Conservation (phyloP, 2,329 filamentous ascomycete species). For the Teratosphaeria zuluensis region DNA sequence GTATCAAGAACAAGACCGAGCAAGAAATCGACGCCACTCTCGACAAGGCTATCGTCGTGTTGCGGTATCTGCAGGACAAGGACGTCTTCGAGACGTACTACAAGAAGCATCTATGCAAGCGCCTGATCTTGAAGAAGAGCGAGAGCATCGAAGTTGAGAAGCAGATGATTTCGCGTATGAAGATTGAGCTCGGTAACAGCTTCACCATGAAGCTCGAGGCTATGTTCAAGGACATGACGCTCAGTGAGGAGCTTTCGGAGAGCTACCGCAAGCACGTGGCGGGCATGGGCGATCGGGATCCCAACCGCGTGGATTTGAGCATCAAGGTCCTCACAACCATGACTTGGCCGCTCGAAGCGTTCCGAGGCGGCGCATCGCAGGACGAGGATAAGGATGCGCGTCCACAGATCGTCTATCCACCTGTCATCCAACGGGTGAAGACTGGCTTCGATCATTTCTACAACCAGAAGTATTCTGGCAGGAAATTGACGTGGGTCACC, state of each 20-base stretch:
- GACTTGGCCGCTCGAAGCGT: conserved; percentile 87
- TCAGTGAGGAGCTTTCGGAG: conserved; percentile 71
- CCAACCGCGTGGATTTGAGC: conserved; percentile 63
- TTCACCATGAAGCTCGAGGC: conserved; percentile 90
- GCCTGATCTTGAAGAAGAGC: conserved; percentile 78
- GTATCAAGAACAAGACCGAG: conserved; percentile 87
- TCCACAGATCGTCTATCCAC: conserved; percentile 60
- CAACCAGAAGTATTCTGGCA: conserved; percentile 72
- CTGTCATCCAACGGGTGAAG: conserved; percentile 64
- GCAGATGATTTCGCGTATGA: conserved; percentile 94
- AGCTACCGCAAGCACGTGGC: conserved; percentile 64
- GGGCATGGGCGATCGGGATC: conserved; percentile 46
- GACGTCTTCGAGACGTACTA: conserved; percentile 96
- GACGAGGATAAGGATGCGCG: conserved; percentile 25
- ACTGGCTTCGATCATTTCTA: conserved; percentile 86
- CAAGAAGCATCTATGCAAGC: conserved; percentile 87
- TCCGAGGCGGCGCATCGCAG: conserved; percentile 51
- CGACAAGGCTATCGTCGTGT: conserved; percentile 78
- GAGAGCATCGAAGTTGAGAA: conserved; percentile 88
- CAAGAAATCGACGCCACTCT: conserved; percentile 72
- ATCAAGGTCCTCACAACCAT: conserved; percentile 86
- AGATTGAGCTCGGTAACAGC: conserved; percentile 86
- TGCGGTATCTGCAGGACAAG: conserved; percentile 83
- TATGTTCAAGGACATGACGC: conserved; percentile 94
- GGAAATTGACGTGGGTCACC: conserved; percentile 74